A percentile compares a stretch with the other conserved stretches of the same genome.
Conservation (phyloP, 2,329 filamentous ascomycete species). For the Aschersonia sp. region DNA sequence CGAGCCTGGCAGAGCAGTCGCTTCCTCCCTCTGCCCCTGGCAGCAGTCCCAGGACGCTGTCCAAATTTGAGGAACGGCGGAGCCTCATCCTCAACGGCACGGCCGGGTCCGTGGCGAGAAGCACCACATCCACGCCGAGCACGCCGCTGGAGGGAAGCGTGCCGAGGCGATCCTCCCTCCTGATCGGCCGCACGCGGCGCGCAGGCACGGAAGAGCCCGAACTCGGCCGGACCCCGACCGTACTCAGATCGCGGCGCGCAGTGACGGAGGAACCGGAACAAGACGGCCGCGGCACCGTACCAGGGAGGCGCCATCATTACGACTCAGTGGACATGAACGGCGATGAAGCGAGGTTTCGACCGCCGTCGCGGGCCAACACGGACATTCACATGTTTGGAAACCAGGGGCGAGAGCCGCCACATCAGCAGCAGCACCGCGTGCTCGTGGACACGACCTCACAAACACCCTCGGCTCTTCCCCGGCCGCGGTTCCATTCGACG, state of each 20-base stretch:
- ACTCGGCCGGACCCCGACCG: constrained; percentile 32
- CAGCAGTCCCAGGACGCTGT: constrained; percentile 31
- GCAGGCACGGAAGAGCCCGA: constrained; percentile 36
- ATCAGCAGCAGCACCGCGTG: constrained; percentile 18
- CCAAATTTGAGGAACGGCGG: constrained; percentile 39
- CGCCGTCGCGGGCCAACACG: constrained; percentile 43
- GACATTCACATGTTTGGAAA: constrained; percentile 30
- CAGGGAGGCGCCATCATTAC: constrained; percentile 30
- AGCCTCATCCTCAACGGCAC: constrained; percentile 25
- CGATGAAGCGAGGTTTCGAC: constrained; percentile 34
- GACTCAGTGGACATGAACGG: constrained; percentile 32
- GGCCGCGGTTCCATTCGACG: constrained; percentile 36
- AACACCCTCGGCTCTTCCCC: constrained; percentile 33
- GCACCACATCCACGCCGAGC: constrained; percentile 21
- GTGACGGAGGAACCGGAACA: constrained; percentile 34
- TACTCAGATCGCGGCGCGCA: constrained; percentile 29
- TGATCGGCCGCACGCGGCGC: constrained; percentile 29
- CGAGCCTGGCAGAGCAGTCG: constrained; percentile 25
- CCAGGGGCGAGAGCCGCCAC: constrained; percentile 12
- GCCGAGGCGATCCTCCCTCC: constrained; percentile 37
- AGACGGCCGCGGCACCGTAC: constrained; percentile 22
- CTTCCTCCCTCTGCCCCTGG: constrained; percentile 25
- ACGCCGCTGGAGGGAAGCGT: constrained; percentile 22
- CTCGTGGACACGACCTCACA: constrained; percentile 17
- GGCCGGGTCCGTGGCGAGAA: constrained; percentile 17